These are phyloP conservation scores for Clarireedia paspali DNA, from an alignment of 2,329 filamentous ascomycete genomes.

Conservation along the genomic window DNA sequence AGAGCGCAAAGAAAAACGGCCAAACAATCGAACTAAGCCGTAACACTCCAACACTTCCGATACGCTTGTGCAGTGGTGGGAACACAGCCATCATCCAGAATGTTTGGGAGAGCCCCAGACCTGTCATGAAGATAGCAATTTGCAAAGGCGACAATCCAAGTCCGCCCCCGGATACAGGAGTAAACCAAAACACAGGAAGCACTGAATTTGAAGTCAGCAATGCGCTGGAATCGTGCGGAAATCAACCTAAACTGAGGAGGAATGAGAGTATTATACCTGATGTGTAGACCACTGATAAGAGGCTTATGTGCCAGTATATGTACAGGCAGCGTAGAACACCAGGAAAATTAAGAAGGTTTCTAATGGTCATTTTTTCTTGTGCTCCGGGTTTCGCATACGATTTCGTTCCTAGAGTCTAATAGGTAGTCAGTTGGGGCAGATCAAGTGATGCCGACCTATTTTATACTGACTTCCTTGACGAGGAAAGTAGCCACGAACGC, in stretches of 20 bases:
- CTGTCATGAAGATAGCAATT: constrained; percentile 59
- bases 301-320: constrained; percentile 57
- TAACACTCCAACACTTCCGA: constrained; percentile 61
- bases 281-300: constrained; percentile 65
- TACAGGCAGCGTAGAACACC: constrained; percentile 60
- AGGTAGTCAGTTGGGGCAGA: background rate
- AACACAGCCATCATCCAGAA: constrained; percentile 65
- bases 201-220: constrained; percentile 30
- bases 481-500: constrained; percentile 46
- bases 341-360: constrained; percentile 51
- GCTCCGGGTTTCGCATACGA: constrained; percentile 18
- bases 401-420: constrained; percentile 36
- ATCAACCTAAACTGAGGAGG: background rate
- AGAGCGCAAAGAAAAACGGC: constrained; percentile 54
- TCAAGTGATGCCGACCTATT: background rate
- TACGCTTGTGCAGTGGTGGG: constrained; percentile 55
- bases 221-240: background rate
- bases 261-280: constrained; percentile 32
- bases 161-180: constrained; percentile 53
- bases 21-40: constrained; percentile 49
- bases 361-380: constrained; percentile 34
- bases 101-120: constrained; percentile 59
- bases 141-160: constrained; percentile 52
- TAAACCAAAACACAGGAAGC: constrained; percentile 61
- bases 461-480: constrained; percentile 44